Percentiles rank a stretch among this genome's conserved stretches.
Evolutionary conservation across 345 rosid genomes (phyloP).

Genomic region (Populus deltoides): DNA sequence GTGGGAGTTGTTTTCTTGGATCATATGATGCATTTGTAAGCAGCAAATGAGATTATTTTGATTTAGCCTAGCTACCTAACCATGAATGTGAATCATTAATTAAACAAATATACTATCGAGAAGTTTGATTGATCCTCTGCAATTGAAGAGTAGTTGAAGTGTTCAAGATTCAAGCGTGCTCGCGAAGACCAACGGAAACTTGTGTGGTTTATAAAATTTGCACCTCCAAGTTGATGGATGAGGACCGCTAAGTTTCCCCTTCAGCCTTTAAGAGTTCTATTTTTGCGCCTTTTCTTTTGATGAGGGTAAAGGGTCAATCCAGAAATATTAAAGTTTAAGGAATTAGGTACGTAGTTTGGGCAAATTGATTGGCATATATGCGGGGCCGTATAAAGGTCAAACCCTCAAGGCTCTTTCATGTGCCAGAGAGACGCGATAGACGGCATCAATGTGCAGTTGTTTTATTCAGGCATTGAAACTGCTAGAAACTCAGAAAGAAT

Average conservation of each 20-base stretch:
- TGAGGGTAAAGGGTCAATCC: not conserved
- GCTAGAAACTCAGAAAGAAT: not conserved
- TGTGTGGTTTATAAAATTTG: not conserved
- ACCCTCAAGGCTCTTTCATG: not conserved
- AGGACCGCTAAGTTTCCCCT: not conserved
- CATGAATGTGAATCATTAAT: not conserved
- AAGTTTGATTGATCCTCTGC: not conserved
- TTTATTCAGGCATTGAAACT: not conserved
- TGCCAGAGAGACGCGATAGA: not conserved
- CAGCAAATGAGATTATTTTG: not conserved
- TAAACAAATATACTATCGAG: not conserved
- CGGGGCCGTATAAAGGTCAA: not conserved
- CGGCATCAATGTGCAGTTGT: not conserved
- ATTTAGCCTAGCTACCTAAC: not conserved
- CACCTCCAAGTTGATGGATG: not conserved
- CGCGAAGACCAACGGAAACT: not conserved
- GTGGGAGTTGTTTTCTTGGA: not conserved
- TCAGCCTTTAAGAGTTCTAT: too few relatives aligned
- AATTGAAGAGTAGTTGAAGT: not conserved
- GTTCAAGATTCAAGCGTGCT: not conserved
- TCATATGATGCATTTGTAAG: not conserved
- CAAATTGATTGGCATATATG: too few relatives aligned
- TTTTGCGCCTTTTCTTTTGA: not conserved
- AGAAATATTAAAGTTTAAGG: not conserved
- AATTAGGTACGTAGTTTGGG: not conserved